Conservation (phyloP, 2,329 filamentous ascomycete genomes). For the Scedosporium boydii region DNA sequence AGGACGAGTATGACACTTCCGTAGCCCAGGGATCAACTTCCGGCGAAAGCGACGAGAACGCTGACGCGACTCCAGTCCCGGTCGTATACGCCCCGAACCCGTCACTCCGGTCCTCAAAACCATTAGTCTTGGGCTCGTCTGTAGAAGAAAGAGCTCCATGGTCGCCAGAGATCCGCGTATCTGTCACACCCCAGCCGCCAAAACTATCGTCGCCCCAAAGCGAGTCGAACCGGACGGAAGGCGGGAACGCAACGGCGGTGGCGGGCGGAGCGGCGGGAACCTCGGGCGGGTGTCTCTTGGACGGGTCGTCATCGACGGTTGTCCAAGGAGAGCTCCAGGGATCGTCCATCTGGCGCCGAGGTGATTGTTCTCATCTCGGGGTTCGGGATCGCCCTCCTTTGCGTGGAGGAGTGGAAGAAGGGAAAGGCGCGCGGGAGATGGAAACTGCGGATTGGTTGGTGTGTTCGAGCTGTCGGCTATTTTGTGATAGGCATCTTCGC, state of each 20-base stretch:
- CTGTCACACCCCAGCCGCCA: neutral
- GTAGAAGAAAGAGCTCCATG: neutral
- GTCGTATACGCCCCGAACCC: neutral
- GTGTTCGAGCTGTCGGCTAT: neutral
- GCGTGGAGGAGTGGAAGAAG: neutral
- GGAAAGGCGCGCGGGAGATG: neutral
- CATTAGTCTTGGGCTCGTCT: neutral
- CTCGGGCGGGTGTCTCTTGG: neutral
- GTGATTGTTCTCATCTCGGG: neutral
- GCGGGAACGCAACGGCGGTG: neutral
- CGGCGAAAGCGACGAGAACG: neutral
- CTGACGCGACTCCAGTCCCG: neutral
- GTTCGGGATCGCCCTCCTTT: neutral
- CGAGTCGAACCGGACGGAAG: neutral
- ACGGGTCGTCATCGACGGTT: neutral
- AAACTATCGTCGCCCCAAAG: neutral
- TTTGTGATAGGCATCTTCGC: neutral
- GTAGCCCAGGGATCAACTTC: neutral
- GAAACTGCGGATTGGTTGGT: neutral
- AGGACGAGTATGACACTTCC: neutral
- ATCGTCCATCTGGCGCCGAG: neutral
- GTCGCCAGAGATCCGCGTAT: neutral
- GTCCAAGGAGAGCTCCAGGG: constrained; percentile 2
- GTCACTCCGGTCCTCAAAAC: neutral
- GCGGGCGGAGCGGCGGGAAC: neutral